phyloP scores from a whole-genome alignment of 768 basidiomycete genomes.

The Pleurotus giganteus region DNA sequence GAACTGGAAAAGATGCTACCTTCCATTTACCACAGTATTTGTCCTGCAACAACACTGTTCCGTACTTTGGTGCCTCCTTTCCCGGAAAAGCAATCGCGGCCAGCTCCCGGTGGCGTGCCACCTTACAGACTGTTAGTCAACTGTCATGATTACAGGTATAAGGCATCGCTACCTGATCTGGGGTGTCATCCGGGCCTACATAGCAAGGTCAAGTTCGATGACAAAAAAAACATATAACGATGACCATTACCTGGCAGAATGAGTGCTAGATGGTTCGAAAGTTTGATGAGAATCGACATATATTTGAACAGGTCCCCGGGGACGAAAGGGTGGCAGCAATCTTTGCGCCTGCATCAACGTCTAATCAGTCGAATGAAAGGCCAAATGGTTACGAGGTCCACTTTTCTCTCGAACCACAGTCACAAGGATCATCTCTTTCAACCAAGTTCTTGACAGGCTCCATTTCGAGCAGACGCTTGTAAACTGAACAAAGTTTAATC shows the following conservation, averaged over 20 bases:
- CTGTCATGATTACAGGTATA: neutral
- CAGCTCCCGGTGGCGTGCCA: conserved; percentile 56
- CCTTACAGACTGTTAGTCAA: conserved; percentile 17
- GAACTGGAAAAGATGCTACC: conserved; percentile 37
- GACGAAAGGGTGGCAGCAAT: conserved; percentile 44
- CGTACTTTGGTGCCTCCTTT: conserved; percentile 54
- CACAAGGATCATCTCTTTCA: conserved; percentile 67
- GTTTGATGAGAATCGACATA: conserved; percentile 79
- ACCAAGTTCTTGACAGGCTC: conserved; percentile 70
- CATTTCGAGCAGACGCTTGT: conserved; percentile 67
- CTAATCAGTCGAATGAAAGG: neutral
- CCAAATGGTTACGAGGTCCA: conserved; percentile 26
- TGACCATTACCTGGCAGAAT: conserved; percentile 69
- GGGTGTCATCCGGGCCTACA: conserved; percentile 63
- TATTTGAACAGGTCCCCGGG: conserved; percentile 72
- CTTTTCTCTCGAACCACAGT: conserved; percentile 64
- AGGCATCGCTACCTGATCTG: conserved; percentile 54
- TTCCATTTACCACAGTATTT: conserved; percentile 84
- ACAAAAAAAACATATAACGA: neutral
- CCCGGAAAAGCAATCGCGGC: conserved; percentile 63
- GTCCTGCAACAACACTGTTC: conserved; percentile 58
- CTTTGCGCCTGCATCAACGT: conserved; percentile 31
- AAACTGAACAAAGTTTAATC: conserved; percentile 38
- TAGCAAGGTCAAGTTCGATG: neutral
- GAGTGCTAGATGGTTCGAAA: conserved; percentile 85